Percentiles rank a stretch among this genome's conserved stretches.
These are phyloP conservation scores for Cyberlindnera sargentensis DNA, from an alignment of 805 yeast genomes.

Conservation along the genomic window DNA sequence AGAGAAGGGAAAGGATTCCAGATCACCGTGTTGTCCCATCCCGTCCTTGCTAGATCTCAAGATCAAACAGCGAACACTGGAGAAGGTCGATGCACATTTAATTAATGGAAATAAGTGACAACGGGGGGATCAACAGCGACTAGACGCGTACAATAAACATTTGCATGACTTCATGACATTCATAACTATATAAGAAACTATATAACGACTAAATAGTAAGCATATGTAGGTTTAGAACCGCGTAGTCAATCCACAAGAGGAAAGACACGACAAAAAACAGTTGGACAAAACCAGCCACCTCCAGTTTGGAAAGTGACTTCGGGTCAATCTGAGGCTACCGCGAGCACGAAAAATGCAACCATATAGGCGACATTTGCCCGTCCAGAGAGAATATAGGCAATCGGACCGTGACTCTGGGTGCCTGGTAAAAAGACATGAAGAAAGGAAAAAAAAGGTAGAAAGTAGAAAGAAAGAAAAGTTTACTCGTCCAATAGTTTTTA, in stretches of 20 bases:
- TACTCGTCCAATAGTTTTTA: constrained; percentile 7
- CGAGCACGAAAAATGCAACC: constrained; percentile 67
- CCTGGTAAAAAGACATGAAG: constrained; percentile 37
- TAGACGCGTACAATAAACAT: too few relatives aligned
- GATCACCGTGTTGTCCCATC: constrained; percentile 74
- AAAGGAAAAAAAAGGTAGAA: constrained; percentile 4
- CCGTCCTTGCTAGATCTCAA: constrained; percentile 56
- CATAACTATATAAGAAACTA: background rate
- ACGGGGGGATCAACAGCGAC: too few relatives aligned
- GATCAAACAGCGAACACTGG: constrained; percentile 54
- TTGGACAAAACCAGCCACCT: constrained; percentile 40
- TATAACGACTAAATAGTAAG: background rate
- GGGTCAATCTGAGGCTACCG: constrained; percentile 72
- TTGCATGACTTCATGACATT: background rate
- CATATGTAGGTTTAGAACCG: constrained; percentile 69
- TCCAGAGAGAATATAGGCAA: constrained; percentile 24
- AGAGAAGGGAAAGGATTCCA: constrained; percentile 49
- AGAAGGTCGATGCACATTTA: constrained; percentile 52
- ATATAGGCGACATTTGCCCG: constrained; percentile 19
- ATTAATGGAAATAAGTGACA: constrained; percentile 16
- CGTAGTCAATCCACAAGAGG: constrained; percentile 42
- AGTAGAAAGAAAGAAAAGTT: background rate
- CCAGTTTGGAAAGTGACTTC: constrained; percentile 1
- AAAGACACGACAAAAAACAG: constrained; percentile 33
- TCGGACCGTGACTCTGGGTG: constrained; percentile 65